phyloP scores from a whole-genome alignment of 2,329 filamentous ascomycete genomes.

The Podosphaera leucotricha region DNA sequence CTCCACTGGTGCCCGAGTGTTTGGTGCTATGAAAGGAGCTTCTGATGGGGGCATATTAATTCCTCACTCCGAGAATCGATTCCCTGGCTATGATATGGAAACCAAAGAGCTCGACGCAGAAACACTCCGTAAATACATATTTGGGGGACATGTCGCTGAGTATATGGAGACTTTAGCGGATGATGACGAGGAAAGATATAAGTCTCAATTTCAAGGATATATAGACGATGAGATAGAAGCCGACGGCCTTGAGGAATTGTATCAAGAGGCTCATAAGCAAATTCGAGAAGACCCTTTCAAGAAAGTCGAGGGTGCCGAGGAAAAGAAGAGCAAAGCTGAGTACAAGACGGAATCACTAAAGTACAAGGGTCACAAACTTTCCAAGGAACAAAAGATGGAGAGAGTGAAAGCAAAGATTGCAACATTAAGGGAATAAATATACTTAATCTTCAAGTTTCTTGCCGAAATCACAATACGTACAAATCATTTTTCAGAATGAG shows the following conservation, averaged over 20 bases:
- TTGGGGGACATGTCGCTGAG: conserved; percentile 92
- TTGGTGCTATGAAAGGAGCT: conserved; percentile 98
- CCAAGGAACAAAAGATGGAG: conserved; percentile 60
- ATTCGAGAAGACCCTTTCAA: conserved; percentile 98
- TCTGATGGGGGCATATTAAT: conserved; percentile 94
- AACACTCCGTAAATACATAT: conserved; percentile 97
- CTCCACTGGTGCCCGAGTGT: conserved; percentile 95
- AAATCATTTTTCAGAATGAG: no score
- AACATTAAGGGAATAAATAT: conserved; percentile 35
- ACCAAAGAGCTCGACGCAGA: conserved; percentile 94
- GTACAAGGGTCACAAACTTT: conserved; percentile 55
- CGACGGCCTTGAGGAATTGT: conserved; percentile 90
- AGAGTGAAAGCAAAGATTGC: conserved; percentile 81
- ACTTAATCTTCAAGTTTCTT: no score
- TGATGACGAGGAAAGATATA: conserved; percentile 99
- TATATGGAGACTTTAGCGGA: conserved; percentile 99
- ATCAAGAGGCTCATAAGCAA: conserved; percentile 79
- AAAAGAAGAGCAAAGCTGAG: conserved; percentile 94
- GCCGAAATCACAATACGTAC: no score
- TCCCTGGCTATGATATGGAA: conserved; percentile 97
- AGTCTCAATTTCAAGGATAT: conserved; percentile 94
- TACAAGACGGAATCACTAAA: conserved; percentile 93
- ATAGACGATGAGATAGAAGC: conserved; percentile 92
- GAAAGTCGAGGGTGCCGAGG: conserved; percentile 50
- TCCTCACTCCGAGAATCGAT: conserved; percentile 98